Evolutionary conservation across 257 asterid species (phyloP).

Genomic region (Solanum appendiculatum): DNA sequence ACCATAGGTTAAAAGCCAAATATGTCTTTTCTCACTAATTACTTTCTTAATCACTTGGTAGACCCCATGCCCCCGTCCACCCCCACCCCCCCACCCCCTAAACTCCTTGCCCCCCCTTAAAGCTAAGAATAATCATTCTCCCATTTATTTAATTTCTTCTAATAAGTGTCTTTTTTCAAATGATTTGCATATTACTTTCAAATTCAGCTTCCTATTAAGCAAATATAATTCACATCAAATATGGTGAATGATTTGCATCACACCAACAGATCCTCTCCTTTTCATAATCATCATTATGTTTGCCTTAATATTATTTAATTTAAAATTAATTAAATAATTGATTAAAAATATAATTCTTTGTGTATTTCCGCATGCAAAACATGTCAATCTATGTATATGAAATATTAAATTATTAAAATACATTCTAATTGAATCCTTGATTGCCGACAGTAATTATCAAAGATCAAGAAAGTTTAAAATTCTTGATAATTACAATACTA

Average conservation of each 20-base stretch:
- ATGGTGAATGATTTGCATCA: slow-evolving; percentile 66
- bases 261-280: slow-evolving; percentile 17
- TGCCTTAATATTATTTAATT: neutral
- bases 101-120: slow-evolving; percentile 41
- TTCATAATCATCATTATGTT: neutral
- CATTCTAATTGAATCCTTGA: neutral
- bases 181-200: slow-evolving; percentile 64
- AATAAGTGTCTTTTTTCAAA: slow-evolving; percentile 9
- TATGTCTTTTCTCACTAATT: slow-evolving; percentile 14
- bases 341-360: neutral
- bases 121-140: slow-evolving; percentile 65
- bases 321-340: neutral
- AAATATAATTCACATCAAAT: slow-evolving; percentile 44
- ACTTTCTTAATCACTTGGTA: slow-evolving; percentile 24
- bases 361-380: slow-evolving; percentile 5
- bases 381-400: neutral
- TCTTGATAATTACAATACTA: neutral
- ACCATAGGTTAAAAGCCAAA: slow-evolving; percentile 9
- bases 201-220: slow-evolving; percentile 60
- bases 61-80: slow-evolving; percentile 24
- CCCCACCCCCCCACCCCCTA: slow-evolving; percentile 39
- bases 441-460: neutral
- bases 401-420: neutral
- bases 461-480: neutral
- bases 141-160: neutral